Evolutionary conservation across 208 protist species (phyloP), one percentile per base, ranked within the genome.

Genomic region (Trypanosoma boissoni): DNA sequence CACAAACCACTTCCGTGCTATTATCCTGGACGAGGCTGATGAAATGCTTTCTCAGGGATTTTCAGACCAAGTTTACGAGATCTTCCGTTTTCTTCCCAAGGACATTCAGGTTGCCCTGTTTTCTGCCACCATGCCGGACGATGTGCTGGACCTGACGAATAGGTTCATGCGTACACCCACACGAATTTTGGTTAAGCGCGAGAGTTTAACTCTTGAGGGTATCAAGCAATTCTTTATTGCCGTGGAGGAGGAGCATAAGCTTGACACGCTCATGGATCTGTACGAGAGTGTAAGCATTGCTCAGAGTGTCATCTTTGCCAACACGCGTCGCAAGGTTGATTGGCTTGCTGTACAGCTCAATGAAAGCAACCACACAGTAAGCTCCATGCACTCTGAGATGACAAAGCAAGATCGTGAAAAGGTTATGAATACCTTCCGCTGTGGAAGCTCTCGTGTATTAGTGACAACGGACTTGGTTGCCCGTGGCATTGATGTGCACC

Each of bases 201-300:
- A 99, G 82, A 97, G 97, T 74, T 83, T 99, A 24, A 99, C 98
- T 44, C 93, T 99, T 8, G 98, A 99, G 62, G 98, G 98, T 76
- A 99, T 99, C 77, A 98, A 98, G 72, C 98, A 99, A 82, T 99
- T 99, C 84, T 99, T 97, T 80, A 93, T 99, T 45, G 81, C 86
- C 53, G 98, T 95, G 55, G 80, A 97, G 67, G 89, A 95, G 75
- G 92, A 98, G 55, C 98, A 98, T 92, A 99, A 99, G 83, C 87
- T 99, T 18, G 95, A 99, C 53, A 99, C 97, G 2, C 88, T 99
- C 6, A 91, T 91, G 82, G 91, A 97, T 64, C 80, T 97, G 61
- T 97, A 96, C 88, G 78, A 96, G 66, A 88, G 80, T 27, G 85
- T 97, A 31, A 90, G 82, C 53, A 95, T 97, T 51, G 84, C 92